phyloP scores from a whole-genome alignment of 768 basidiomycete species.

The Amanita exitialis region DNA sequence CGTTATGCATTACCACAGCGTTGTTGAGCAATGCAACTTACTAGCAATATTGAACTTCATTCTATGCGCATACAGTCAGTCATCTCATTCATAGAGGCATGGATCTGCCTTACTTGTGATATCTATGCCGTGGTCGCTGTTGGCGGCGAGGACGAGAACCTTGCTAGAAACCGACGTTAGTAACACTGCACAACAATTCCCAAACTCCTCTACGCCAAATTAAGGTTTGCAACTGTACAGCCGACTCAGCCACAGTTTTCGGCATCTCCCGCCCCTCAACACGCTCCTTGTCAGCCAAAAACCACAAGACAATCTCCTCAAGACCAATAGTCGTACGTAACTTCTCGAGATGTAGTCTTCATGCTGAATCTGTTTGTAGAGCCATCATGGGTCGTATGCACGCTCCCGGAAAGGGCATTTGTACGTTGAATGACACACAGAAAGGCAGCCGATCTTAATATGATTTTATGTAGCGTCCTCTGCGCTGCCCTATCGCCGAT shows the following conservation, averaged over 20 bases:
- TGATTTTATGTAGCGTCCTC: slow-evolving; percentile 55
- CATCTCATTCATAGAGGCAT: not conserved
- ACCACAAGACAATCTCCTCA: slow-evolving; percentile 36
- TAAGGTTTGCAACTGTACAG: slow-evolving; percentile 61
- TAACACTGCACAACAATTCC: not conserved
- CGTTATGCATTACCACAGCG: slow-evolving; percentile 12
- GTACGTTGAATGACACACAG: slow-evolving; percentile 36
- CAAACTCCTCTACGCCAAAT: slow-evolving; percentile 17
- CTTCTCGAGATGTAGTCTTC: not conserved
- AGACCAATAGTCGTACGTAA: slow-evolving; percentile 24
- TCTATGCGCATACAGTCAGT: slow-evolving; percentile 23
- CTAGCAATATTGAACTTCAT: slow-evolving; percentile 99
- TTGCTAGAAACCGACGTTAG: slow-evolving; percentile 8
- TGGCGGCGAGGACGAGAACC: slow-evolving; percentile 23
- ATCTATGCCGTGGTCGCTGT: slow-evolving; percentile 35
- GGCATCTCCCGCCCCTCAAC: slow-evolving; percentile 20
- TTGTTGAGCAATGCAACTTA: slow-evolving; percentile 29
- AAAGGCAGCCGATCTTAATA: slow-evolving; percentile 5
- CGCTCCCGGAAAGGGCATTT: slow-evolving; percentile 99
- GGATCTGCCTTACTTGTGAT: slow-evolving; percentile 19
- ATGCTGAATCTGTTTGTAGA: slow-evolving; percentile 18
- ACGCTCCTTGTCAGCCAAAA: slow-evolving; percentile 14
- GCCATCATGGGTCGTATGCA: slow-evolving; percentile 93
- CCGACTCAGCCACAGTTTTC: slow-evolving; percentile 30
- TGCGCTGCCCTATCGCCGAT: slow-evolving; percentile 93